phyloP scores from a whole-genome alignment of 2,329 filamentous ascomycete species.

The Chaetomiaceae sp. region DNA sequence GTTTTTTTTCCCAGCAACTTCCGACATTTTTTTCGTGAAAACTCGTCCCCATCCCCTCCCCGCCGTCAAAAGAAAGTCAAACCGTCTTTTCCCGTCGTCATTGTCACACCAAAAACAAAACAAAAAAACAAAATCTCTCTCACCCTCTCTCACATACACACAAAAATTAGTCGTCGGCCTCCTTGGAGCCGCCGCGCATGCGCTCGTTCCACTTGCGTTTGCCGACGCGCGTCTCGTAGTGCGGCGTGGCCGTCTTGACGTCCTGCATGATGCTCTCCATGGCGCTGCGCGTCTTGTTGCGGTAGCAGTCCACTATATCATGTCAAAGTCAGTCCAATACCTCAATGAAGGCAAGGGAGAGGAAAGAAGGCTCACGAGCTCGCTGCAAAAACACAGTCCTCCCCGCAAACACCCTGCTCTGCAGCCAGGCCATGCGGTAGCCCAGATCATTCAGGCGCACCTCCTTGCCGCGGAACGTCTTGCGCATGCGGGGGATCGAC shows the following conservation, averaged over 20 bases:
- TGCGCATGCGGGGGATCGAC: slow-evolving; percentile 68
- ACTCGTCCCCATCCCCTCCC: too few species aligned
- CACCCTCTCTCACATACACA: background rate
- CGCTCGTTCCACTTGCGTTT: slow-evolving; percentile 71
- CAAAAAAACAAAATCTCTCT: too few species aligned
- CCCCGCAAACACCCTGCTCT: slow-evolving; percentile 85
- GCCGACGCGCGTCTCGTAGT: slow-evolving; percentile 84
- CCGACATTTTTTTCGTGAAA: too few species aligned
- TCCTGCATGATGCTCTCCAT: slow-evolving; percentile 78
- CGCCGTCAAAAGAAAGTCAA: too few species aligned
- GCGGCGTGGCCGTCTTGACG: slow-evolving; percentile 65
- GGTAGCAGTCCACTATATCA: slow-evolving; percentile 80
- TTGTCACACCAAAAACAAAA: too few species aligned
- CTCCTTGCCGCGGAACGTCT: slow-evolving; percentile 68
- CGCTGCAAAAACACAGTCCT: slow-evolving; percentile 84
- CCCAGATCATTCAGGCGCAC: slow-evolving; percentile 89
- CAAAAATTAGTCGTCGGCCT: slow-evolving; percentile 20
- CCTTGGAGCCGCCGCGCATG: slow-evolving; percentile 30
- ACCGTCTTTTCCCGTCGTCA: background rate
- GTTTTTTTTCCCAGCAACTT: too few species aligned
- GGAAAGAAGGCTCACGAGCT: slow-evolving; percentile 62
- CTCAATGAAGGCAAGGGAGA: background rate
- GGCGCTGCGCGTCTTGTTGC: slow-evolving; percentile 80
- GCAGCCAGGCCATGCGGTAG: slow-evolving; percentile 94
- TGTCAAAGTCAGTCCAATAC: slow-evolving; percentile 15